Base-by-base conservation (phyloP, 2,329 filamentous ascomycete genomes). In the Penicillium crustosum region DNA sequence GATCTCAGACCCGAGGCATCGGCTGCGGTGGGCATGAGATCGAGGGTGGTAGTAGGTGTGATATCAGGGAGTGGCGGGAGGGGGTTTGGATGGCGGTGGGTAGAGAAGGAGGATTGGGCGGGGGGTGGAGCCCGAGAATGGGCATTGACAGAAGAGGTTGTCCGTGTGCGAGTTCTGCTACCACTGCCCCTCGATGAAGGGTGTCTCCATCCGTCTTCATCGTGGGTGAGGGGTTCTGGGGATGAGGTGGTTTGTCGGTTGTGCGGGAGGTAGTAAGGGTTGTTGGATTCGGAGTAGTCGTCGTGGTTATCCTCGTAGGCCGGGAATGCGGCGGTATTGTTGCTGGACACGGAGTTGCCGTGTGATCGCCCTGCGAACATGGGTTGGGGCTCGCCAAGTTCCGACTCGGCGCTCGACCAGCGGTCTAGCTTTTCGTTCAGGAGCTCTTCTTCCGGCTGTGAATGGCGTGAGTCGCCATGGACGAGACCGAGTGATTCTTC, bases 401-500 rank as follows among this genome's bases (percentile, higher is more conserved):
- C 49, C 1, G 65, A 67, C 31, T 66, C 64, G 42, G 39, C 45
- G 51, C 64, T 67, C 7, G 64, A 66, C 64, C 64, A 66, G 27
- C 70, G 68, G 8, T 68, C 66, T 10, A 72, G 50, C 49, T 71
- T 73, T 50, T 74, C 73, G 23, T 70, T 61, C 15, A 64, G 39
- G 15, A 59, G 58, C 49, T 68, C 67, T 29, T 67, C 68, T 41
- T 72, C 68, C 2, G 58, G 48, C 5, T 57, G 57, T 2, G 47
- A 35, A 19, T 48, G 49, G 7, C 62, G 68, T 8, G 80, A 81
- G 69, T 91, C 89, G 27, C 89, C 89, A 65, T 88, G 89, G n/a
- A 96, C 91, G 5, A 96, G 82, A 0, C 91, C 92, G 7, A 93
- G 75, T 19, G 85, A 81, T 75, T 96, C 92, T 76, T 96, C 92